Base-by-base conservation (phyloP, 257 asterid species). In the Solanum rostratum region DNA sequence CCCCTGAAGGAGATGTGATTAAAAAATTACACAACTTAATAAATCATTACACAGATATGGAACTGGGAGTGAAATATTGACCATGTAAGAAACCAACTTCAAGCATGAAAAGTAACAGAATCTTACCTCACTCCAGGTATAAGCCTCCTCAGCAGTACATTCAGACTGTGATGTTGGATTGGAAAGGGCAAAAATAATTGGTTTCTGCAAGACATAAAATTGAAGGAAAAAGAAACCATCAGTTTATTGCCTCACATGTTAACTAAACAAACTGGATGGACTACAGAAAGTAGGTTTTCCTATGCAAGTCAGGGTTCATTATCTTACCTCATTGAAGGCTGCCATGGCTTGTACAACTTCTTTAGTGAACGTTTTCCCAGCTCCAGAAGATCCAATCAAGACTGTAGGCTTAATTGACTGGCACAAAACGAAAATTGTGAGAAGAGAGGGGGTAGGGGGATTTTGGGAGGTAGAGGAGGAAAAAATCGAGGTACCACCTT, bases 111-210 rank as follows among this genome's bases (percentile, higher is more conserved):
- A 49, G 63, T 50, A 50, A 50, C 80, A 20, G 16, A 55, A 37
- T 24, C 49, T 88, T 62, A 94, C 98, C 97, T 91, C 89, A 85
- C 98, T 93, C 98, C 98, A 95, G 85, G 82, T 88, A 84, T 95
- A 95, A 59, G 98, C 98, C 89, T 95, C 97, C 87, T 92, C 94
- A 15, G 98, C 98, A 57, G 98, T 95, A 85, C 98, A 95, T 84
- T 95, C 98, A 10, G 98, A 93, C 89, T 95, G 98, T 39, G 98
- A 95, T 57, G 98, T 95, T 19, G 98, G 98, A 91, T 95, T 95
- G 68, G 98, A 95, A 86, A 95, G 97, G 29, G 98, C 94, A 49
- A 95, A 95, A 83, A 95, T 93, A 54, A 95, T 84, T 33, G 98
- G 98, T 90, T 91, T 95, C 98, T 95, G 94, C 89, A 80, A 30